These are phyloP conservation scores for Pyrenochaeta sp. DNA, from an alignment of 2,329 filamentous ascomycete genomes.

Conservation along the genomic window DNA sequence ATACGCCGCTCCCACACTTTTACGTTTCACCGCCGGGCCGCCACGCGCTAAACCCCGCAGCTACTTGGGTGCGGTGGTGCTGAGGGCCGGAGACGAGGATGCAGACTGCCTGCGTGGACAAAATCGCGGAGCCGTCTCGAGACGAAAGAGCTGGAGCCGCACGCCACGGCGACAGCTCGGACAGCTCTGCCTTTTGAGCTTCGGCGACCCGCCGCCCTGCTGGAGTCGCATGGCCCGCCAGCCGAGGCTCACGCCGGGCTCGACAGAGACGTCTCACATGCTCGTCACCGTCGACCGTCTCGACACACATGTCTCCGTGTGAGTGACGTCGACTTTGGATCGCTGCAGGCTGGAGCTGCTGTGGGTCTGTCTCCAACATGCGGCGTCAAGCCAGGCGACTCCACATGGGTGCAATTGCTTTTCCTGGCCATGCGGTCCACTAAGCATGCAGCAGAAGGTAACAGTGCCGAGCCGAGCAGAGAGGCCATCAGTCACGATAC, in stretches of 20 bases:
- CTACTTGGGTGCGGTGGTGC: slow-evolving; percentile 9
- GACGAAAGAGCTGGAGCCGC: slow-evolving; percentile 13
- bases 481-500: no score
- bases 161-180: slow-evolving; percentile 11
- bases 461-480: slow-evolving; percentile 6
- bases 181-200: slow-evolving; percentile 20
- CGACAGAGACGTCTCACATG: slow-evolving; percentile 32
- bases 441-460: slow-evolving; percentile 12
- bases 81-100: slow-evolving; percentile 22
- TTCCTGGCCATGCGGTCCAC: slow-evolving; percentile 25
- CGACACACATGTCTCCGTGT: neutral
- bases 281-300: slow-evolving; percentile 5
- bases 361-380: slow-evolving; percentile 22
- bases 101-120: no score
- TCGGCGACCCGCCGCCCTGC: slow-evolving; percentile 7
- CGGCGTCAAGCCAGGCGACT: slow-evolving; percentile 14
- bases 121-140: slow-evolving; percentile 15
- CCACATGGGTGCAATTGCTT: slow-evolving; percentile 25
- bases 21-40: slow-evolving; percentile 34
- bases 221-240: slow-evolving; percentile 20
- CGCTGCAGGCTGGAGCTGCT: slow-evolving; percentile 7
- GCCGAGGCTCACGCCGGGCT: slow-evolving; percentile 31
- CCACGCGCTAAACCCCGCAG: slow-evolving; percentile 37
- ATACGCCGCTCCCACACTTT: slow-evolving; percentile 23
- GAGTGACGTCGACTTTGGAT: neutral